Evolutionary conservation across 805 yeast species (phyloP).

Genomic region (Candida cerambycidarum): DNA sequence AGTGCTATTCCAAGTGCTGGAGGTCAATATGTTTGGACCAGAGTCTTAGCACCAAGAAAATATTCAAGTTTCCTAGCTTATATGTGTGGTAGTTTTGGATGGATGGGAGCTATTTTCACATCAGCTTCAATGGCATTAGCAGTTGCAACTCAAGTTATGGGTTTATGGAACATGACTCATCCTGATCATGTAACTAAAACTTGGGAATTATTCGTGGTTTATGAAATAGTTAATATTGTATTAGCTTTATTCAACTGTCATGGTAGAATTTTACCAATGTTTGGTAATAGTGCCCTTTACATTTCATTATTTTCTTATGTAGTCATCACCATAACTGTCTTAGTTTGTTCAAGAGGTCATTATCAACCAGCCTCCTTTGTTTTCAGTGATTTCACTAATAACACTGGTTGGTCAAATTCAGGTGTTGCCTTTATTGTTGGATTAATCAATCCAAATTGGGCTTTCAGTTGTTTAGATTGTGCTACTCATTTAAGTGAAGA

Average conservation of each 20-base stretch:
- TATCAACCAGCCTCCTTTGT: constrained; percentile 29
- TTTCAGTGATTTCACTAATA: constrained; percentile 20
- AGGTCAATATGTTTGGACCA: constrained; percentile 61
- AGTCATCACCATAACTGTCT: constrained; percentile 38
- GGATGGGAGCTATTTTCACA: constrained; percentile 62
- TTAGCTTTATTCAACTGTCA: constrained; percentile 36
- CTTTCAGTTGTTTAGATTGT: constrained; percentile 40
- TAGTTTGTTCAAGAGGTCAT: constrained; percentile 36
- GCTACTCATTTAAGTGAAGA: constrained; percentile 46
- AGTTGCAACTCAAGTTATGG: constrained; percentile 51
- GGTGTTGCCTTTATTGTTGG: constrained; percentile 40
- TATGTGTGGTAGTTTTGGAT: constrained; percentile 61
- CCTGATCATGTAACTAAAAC: constrained; percentile 33
- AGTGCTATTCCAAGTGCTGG: constrained; percentile 57
- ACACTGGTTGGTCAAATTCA: constrained; percentile 29
- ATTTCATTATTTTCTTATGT: constrained; percentile 33
- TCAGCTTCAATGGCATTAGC: constrained; percentile 59
- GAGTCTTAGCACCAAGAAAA: constrained; percentile 50
- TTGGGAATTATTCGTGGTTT: constrained; percentile 39
- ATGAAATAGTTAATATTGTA: constrained; percentile 34
- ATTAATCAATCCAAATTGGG: constrained; percentile 39
- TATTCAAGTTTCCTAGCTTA: constrained; percentile 52
- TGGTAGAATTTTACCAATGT: constrained; percentile 34
- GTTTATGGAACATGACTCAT: constrained; percentile 44
- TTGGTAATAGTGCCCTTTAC: constrained; percentile 37